Conservation (phyloP, 257 asterid genomes). For the Przewalskia tangutica region DNA sequence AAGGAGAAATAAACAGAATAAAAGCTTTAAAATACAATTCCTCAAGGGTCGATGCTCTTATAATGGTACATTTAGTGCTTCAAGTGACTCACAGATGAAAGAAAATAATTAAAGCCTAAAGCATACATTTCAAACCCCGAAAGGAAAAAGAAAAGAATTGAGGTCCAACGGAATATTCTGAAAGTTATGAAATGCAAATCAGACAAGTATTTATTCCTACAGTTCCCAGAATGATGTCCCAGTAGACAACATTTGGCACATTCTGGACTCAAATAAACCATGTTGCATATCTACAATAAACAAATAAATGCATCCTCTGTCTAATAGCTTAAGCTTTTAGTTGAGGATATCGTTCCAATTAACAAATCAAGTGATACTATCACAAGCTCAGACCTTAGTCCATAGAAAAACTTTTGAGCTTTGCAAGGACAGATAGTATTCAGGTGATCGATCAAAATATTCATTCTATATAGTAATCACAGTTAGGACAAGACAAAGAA, state of each 20-base stretch:
- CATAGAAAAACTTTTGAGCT: neutral
- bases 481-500: neutral
- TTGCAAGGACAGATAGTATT: neutral
- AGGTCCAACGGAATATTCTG: neutral
- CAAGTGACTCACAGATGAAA: neutral
- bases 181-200: neutral
- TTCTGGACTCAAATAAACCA: neutral
- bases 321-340: neutral
- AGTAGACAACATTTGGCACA: neutral
- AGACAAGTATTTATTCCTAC: neutral
- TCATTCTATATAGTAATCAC: neutral
- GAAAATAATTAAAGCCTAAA: neutral
- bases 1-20: slow-evolving; percentile 3
- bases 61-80: neutral
- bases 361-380: neutral
- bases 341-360: neutral
- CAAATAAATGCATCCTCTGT: neutral
- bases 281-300: neutral
- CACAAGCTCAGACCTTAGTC: neutral
- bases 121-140: neutral
- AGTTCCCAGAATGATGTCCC: neutral
- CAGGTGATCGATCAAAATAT: neutral
- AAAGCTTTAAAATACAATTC: neutral
- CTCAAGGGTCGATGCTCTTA: neutral
- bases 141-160: neutral